Conservation (phyloP, 352 stramenopile genomes). For the Phytophthora uliginosa region DNA sequence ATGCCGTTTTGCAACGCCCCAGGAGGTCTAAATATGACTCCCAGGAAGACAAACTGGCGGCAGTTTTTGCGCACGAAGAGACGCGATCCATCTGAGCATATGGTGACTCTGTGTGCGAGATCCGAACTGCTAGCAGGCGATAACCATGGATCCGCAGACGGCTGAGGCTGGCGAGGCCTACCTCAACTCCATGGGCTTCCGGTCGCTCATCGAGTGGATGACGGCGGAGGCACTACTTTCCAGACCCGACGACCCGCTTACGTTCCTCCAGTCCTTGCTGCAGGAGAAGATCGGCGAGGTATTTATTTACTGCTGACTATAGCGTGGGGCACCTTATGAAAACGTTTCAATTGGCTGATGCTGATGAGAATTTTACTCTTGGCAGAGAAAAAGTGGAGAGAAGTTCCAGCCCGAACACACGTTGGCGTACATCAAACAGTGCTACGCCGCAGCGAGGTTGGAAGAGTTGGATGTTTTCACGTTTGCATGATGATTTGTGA, state of each 20-base stretch:
- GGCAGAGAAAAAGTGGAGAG: constrained; percentile 54
- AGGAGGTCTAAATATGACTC: not conserved
- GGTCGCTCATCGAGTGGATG: constrained; percentile 93
- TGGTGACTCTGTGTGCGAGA: not conserved
- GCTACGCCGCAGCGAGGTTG: constrained; percentile 86
- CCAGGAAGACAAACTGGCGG: not conserved
- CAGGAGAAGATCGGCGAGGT: constrained; percentile 89
- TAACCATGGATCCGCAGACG: constrained; percentile 75
- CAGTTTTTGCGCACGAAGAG: constrained; percentile 35
- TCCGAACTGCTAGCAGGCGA: not conserved
- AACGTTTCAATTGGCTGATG: not conserved
- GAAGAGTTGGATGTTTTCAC: not conserved
- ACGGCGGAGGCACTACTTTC: constrained; percentile 89
- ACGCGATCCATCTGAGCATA: constrained; percentile 8
- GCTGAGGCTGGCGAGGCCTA: constrained; percentile 88
- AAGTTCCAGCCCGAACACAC: constrained; percentile 88
- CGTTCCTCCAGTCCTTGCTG: constrained; percentile 81
- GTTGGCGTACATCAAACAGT: constrained; percentile 88
- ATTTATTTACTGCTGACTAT: not conserved
- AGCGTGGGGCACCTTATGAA: not conserved
- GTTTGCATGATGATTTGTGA: not conserved
- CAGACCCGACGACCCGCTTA: constrained; percentile 88
- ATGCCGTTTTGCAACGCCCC: not conserved
- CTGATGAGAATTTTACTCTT: not conserved
- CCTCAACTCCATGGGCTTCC: constrained; percentile 90